Percentiles rank a stretch among this genome's conserved stretches.
These are phyloP conservation scores for Typha latifolia DNA, from an alignment of 176 grass and related monocot genomes.

Conservation along the genomic window DNA sequence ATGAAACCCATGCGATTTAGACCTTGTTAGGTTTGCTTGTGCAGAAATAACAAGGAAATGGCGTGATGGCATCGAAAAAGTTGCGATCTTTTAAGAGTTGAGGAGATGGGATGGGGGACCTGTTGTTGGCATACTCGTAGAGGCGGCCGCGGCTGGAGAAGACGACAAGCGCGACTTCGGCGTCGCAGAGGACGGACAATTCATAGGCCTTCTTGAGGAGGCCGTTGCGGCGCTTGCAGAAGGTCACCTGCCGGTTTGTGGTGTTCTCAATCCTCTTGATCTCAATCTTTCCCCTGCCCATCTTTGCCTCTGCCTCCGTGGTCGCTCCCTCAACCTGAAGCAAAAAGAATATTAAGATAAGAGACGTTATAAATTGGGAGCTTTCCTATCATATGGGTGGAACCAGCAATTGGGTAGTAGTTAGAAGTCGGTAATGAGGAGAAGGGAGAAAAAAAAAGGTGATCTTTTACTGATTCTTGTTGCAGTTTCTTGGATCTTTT, in stretches of 20 bases:
- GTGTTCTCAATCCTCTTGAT: constrained; percentile 80
- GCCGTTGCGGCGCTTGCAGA: constrained; percentile 77
- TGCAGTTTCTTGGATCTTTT: constrained; percentile 14
- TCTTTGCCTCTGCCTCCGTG: constrained; percentile 24
- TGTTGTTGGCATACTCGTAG: constrained; percentile 96
- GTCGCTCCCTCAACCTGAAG: constrained; percentile 10
- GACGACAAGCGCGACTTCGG: constrained; percentile 63
- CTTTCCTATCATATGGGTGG: not conserved
- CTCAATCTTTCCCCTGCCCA: constrained; percentile 52
- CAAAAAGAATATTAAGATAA: constrained; percentile 1
- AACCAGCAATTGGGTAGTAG: constrained; percentile 9
- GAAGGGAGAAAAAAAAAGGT: not conserved
- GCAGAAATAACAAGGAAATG: too few relatives aligned
- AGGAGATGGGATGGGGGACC: constrained; percentile 13
- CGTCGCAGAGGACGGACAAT: constrained; percentile 59
- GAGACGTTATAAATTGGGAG: not conserved
- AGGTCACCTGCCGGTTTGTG: constrained; percentile 68
- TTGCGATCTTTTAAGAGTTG: not conserved
- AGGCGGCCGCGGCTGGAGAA: constrained; percentile 90
- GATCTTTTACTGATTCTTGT: constrained; percentile 10
- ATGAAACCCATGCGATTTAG: not conserved
- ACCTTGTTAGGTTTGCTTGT: too few relatives aligned
- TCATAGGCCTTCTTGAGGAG: constrained; percentile 81
- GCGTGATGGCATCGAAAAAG: too few relatives aligned
- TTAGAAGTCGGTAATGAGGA: constrained; percentile 16